Conservation (phyloP, 1,284 basidiomycete species). For the Naganishia sp. region DNA sequence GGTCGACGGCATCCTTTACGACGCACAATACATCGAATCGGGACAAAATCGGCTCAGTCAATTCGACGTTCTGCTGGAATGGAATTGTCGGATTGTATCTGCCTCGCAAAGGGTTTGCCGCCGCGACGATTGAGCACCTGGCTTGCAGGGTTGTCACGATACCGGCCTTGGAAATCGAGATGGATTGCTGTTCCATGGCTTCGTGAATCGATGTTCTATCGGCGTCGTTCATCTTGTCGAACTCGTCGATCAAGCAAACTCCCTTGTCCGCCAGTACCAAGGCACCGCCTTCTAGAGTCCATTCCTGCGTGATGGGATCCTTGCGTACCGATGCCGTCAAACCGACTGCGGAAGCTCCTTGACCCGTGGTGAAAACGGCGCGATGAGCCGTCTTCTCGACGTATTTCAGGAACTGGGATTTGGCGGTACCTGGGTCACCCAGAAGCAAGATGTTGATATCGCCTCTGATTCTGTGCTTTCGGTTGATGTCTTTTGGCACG, state of each 20-base stretch:
- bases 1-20: conserved; percentile 96
- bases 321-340: conserved; percentile 96
- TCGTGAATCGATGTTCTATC: conserved; percentile 98
- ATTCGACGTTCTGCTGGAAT: conserved; percentile 96
- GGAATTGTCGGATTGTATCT: conserved; percentile 96
- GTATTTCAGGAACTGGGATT: conserved; percentile 99
- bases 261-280: conserved; percentile 97
- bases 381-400: conserved; percentile 97
- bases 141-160: conserved; percentile 97
- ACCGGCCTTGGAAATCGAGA: conserved; percentile 98
- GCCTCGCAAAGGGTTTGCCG: conserved; percentile 94
- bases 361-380: conserved; percentile 97
- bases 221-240: conserved; percentile 99
- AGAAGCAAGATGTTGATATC: conserved; percentile 96
- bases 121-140: conserved; percentile 94
- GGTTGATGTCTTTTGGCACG: conserved; percentile 90
- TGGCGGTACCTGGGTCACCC: conserved; percentile 97
- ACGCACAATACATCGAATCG: conserved; percentile 98
- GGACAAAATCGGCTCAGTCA: conserved; percentile 98
- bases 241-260: conserved; percentile 98
- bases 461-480: conserved; percentile 93
- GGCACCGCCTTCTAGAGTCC: conserved; percentile 97
- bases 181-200: conserved; percentile 99
- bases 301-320: conserved; percentile 94
- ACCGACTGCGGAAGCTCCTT: conserved; percentile 97